Conservation (phyloP, 345 rosid genomes). For the Nephelium lappaceum region DNA sequence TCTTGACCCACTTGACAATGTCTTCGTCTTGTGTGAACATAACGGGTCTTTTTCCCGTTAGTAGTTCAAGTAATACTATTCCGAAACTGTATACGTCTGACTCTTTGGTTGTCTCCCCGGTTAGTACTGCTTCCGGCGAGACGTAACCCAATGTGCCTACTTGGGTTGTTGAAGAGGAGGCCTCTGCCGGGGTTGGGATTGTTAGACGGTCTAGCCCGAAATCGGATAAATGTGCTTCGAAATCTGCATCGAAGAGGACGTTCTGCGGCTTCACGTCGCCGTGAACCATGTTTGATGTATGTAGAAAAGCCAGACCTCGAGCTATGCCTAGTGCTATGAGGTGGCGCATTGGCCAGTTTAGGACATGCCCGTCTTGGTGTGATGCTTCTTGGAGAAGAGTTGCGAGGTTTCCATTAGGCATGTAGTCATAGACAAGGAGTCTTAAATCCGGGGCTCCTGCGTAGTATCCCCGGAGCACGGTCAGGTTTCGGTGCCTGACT, state of each 20-base stretch:
- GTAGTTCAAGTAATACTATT: slow-evolving; percentile 77
- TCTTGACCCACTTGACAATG: slow-evolving; percentile 98
- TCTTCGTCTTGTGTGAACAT: slow-evolving; percentile 96
- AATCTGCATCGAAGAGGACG: slow-evolving; percentile 92
- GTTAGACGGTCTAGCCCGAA: slow-evolving; percentile 76
- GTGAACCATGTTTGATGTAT: slow-evolving; percentile 74
- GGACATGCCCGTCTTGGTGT: slow-evolving; percentile 96
- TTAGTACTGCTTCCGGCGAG: slow-evolving; percentile 68
- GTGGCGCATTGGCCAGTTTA: slow-evolving; percentile 99
- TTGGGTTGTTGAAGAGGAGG: slow-evolving; percentile 55
- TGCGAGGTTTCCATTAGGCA: slow-evolving; percentile 95
- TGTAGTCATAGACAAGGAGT: slow-evolving; percentile 86
- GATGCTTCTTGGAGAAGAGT: slow-evolving; percentile 97
- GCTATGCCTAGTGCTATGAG: slow-evolving; percentile 93
- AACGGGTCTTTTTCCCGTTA: slow-evolving; percentile 88
- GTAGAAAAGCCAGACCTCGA: slow-evolving; percentile 85
- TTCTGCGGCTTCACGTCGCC: slow-evolving; percentile 93
- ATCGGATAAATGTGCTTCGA: slow-evolving; percentile 93
- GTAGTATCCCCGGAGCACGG: slow-evolving; percentile 87
- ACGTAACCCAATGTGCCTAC: slow-evolving; percentile 82
- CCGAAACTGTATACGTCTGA: slow-evolving; percentile 97
- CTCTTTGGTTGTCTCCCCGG: slow-evolving; percentile 68
- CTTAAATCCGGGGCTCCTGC: slow-evolving; percentile 80
- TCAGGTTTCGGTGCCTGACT: slow-evolving; percentile 84
- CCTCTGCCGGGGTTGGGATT: slow-evolving; percentile 50